A percentile compares a stretch with the other conserved stretches of the same genome.
Evolutionary conservation across 129 eudicot genomes (phyloP).

Genomic region (Centella asiatica): DNA sequence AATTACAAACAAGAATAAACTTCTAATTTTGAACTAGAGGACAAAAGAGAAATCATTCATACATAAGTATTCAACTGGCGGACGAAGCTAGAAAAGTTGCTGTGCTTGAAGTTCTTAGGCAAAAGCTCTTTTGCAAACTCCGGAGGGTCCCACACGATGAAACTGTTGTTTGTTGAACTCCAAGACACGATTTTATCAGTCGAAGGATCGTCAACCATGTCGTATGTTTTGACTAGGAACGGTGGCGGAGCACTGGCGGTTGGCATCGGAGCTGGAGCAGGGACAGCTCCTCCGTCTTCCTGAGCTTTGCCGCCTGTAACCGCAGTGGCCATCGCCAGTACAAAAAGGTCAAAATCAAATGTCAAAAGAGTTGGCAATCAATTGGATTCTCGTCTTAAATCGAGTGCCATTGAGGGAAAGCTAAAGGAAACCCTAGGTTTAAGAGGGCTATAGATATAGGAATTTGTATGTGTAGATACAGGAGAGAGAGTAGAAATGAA

Average conservation of each 20-base stretch:
- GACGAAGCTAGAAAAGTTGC: slow-evolving; percentile 9
- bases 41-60: background rate
- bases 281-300: background rate
- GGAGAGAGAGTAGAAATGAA: no score
- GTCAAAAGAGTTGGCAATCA: no score
- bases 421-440: no score
- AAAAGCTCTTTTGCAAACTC: slow-evolving; percentile 15
- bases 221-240: slow-evolving; percentile 22
- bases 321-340: background rate
- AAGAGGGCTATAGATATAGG: no score
- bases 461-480: no score
- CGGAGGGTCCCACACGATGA: slow-evolving; percentile 27
- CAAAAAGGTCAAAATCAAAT: no score
- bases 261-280: background rate
- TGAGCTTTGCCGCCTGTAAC: background rate
- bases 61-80: slow-evolving; percentile 21
- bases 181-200: slow-evolving; percentile 22
- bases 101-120: slow-evolving; percentile 8
- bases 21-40: background rate
- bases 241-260: slow-evolving; percentile 6
- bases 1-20: background rate
- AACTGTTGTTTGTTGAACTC: slow-evolving; percentile 16
- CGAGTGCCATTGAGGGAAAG: no score
- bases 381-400: no score
- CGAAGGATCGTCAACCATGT: slow-evolving; percentile 22